Base-by-base conservation (phyloP, 805 yeast genomes). In the Starmera quercuum region DNA sequence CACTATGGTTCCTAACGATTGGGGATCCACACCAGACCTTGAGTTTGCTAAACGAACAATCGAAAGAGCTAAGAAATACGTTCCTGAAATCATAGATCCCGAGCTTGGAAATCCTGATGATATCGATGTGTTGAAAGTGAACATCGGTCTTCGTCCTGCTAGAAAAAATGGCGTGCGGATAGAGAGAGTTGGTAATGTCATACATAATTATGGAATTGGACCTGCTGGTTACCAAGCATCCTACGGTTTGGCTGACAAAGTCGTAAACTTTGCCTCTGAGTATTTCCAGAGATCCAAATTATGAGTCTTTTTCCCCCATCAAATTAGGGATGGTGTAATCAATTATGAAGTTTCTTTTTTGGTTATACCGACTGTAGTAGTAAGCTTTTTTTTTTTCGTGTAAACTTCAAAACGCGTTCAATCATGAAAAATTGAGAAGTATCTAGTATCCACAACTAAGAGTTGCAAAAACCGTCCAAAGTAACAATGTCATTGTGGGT, bases 401-500 rank as follows among this genome's bases (percentile, higher is more conserved):
- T 25, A n/a, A 25, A 25, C 27, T 9, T 7, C 10, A 26, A 26
- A 26, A 26, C 28, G 16, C 28, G 28, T n/a, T 14, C 13, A 26
- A 26, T 5, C 15, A 4, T 14, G 15, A 26, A 6, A 26, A n/a
- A n/a, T 26, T 9, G 5, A 26, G 10, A 14, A 4, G 5, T 5
- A 26, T n/a, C 16, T 11, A n/a, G 11, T 26, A 11, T 9, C 13
- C 15, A 5, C 28, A 14, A n/a, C 16, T 26, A 9, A 25, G 10
- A 26, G 15, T 6, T 9, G 13, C 5, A n/a, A n/a, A 26, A 5
- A 14, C 10, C 13, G 11, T 11, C 9, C 16, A 5, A 26, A 27
- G 30, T 20, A 25, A 31, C 30, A 22, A 88, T 88, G 96, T 82
- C 96, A 6, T 71, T 92, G 56, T 92, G 98, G 98, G 95, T 94